Evolutionary conservation across 768 basidiomycete species (phyloP), one percentile per base, ranked within the genome.

Genomic region (Sistotremastrum niveocremeum): DNA sequence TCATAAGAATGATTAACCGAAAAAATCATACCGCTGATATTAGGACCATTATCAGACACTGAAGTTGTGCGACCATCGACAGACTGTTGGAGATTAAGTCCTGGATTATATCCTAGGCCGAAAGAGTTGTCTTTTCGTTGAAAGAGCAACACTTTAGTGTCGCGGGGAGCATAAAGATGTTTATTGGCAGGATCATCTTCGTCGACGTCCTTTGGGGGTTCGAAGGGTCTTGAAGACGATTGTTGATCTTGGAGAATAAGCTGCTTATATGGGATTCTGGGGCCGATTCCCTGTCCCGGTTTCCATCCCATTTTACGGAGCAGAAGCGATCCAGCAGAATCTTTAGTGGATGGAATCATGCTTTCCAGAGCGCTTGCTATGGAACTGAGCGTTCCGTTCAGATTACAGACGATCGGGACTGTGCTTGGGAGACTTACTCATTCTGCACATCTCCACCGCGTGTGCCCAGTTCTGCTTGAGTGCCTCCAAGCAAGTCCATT

Each of bases 271-370:
- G 87, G 78, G 32, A 98, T 69, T 7, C 94, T 76, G 4, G 93
- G 90, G 0, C 94, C 95, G 12, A 98, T 78, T 8, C 94, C 95
- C 62, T 93, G 90, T 1, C 93, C 95, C 0, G 79, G 62, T 37
- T 82, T 71, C 94, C 95, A 97, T 0, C 95, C 94, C 83, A 97
- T 91, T 64, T 89, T 93, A 65, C 81, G 83, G 45, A 99, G 72
- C 5, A 98, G 77, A 34, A 78, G 77, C 3, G 85, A 81, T 0
- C 94, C 94, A 30, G 79, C 72, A 2, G 88, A 89, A 49, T 89
- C 81, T 28, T 78, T 74, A 0, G 86, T 74, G 2, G 85, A 66
- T 6, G 86, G 82, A 9, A 84, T 71, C 37, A 95, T 67, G 1
- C 84, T 70, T 51, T 78, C 74, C 6, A 90, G 71, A 4, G 77